phyloP scores from a whole-genome alignment of 768 basidiomycete species.

The Suillus discolor region DNA sequence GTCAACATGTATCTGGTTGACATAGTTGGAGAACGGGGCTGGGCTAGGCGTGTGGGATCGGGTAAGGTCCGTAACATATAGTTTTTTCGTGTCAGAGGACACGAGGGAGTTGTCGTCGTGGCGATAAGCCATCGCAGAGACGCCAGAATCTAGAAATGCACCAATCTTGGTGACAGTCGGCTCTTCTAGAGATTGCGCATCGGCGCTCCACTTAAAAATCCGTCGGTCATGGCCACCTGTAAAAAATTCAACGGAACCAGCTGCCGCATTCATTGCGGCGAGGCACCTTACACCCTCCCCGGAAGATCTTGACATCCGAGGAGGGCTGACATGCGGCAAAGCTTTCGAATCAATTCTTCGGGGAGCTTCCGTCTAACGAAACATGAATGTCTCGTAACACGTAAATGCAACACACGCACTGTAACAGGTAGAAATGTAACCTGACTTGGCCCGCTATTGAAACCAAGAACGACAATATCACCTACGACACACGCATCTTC shows the following conservation, averaged over 20 bases:
- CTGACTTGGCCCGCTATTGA: conserved; percentile 43
- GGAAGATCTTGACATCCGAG: conserved; percentile 24
- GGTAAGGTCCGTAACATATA: conserved; percentile 42
- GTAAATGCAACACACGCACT: conserved; percentile 32
- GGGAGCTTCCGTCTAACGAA: conserved; percentile 32
- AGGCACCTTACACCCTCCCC: conserved; percentile 45
- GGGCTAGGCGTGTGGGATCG: conserved; percentile 32
- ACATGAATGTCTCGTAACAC: conserved; percentile 24
- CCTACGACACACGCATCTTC: conserved; percentile 48
- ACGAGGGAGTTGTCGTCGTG: conserved; percentile 36
- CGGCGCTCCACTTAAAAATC: conserved; percentile 42
- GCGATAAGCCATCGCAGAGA: conserved; percentile 43
- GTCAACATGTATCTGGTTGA: conserved; percentile 50
- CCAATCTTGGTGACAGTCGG: conserved; percentile 29
- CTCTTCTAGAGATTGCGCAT: conserved; percentile 20
- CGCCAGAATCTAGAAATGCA: conserved; percentile 30
- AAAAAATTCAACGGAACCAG: conserved; percentile 42
- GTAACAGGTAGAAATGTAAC: conserved; percentile 41
- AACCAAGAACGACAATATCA: conserved; percentile 45
- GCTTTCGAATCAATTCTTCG: conserved; percentile 33
- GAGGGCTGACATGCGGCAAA: conserved; percentile 34
- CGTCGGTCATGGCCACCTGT: conserved; percentile 51
- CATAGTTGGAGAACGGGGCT: conserved; percentile 38
- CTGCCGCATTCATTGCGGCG: conserved; percentile 36
- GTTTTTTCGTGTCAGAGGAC: conserved; percentile 35